Percentiles rank a stretch among this genome's conserved stretches.
Conservation (phyloP, 1,139 yeast genomes). For the Magnusiomyces sp. region DNA sequence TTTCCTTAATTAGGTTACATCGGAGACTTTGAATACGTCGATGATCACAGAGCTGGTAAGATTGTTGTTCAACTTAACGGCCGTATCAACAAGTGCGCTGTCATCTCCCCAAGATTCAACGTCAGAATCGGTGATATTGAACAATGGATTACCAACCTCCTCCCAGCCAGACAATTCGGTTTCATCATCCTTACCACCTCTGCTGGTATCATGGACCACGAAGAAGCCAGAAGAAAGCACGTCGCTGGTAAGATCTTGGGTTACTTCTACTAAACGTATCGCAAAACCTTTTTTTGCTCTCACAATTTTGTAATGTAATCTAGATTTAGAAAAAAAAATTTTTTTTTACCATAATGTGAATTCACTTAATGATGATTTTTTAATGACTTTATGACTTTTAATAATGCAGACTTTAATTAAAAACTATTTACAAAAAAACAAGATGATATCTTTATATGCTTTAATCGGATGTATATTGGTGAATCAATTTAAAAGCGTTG, state of each 20-base stretch:
- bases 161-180: constrained; percentile 99
- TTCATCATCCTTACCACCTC: constrained; percentile 95
- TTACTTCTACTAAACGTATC: constrained; percentile 63
- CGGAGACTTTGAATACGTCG: constrained; percentile 97
- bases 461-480: too few relatives aligned
- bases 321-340: background rate
- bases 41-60: constrained; percentile 98
- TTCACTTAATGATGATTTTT: too few relatives aligned
- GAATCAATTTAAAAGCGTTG: constrained; percentile 1
- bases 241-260: constrained; percentile 98
- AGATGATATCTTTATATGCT: too few relatives aligned
- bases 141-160: constrained; percentile 95
- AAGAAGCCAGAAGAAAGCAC: constrained; percentile 99
- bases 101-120: constrained; percentile 96
- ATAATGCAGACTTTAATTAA: too few relatives aligned
- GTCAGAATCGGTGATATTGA: constrained; percentile 88
- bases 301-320: constrained; percentile 3
- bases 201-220: constrained; percentile 99
- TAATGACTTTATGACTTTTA: too few relatives aligned
- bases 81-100: constrained; percentile 98
- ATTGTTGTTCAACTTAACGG: constrained; percentile 95
- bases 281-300: constrained; percentile 3
- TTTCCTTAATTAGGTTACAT: constrained; percentile 68
- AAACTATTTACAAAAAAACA: too few relatives aligned
- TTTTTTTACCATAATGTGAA: constrained; percentile 5